Base-by-base conservation (phyloP, 345 rosid species). In the Populus simonii region DNA sequence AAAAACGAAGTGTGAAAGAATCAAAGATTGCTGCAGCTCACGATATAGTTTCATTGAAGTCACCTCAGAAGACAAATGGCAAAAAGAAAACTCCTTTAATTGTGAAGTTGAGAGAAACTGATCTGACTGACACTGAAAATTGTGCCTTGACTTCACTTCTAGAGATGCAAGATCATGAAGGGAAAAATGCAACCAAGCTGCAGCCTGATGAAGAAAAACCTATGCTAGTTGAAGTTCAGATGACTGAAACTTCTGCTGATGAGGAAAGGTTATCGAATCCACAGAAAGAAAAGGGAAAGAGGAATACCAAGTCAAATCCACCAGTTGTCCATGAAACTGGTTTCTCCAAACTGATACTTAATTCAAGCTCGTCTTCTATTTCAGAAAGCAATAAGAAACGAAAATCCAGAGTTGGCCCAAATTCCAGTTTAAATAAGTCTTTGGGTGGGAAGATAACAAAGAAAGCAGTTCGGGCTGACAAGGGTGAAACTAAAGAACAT, bases 71-170 rank as follows among this genome's bases (percentile, higher is more conserved):
- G 83, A 83, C 75, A 66, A 81, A 81, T 67, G 79, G 69, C 38
- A 81, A 81, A 80, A 76, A 29, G 79, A 81, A 80, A 83, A 75
- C 45, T 67, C 51, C 63, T 68, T 68, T n/a, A 62, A 71, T 45
- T 59, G 71, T 70, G 18, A 72, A 43, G 72, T 76, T 7, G 3
- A 71, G 77, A 85, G 80, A 74, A 80, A 70, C 84, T 62, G 78
- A 71, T 3, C 43, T 80, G 66, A 75, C 27, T 66, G 83, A 69
- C 39, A 76, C 75, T 35, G 85, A 85, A 68, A 85, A 75, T 73
- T 87, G 84, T 74, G 84, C 86, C 47, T 73, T 86, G 68, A 80
- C 86, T 76, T 75, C 84, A 39, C 74, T 83, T 74, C 49, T 81
- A 72, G 86, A 81, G 51, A 72, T 79, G 78, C 87, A 81, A 71